Conservation (phyloP, 345 rosid species). For the Toxicodendron radicans region DNA sequence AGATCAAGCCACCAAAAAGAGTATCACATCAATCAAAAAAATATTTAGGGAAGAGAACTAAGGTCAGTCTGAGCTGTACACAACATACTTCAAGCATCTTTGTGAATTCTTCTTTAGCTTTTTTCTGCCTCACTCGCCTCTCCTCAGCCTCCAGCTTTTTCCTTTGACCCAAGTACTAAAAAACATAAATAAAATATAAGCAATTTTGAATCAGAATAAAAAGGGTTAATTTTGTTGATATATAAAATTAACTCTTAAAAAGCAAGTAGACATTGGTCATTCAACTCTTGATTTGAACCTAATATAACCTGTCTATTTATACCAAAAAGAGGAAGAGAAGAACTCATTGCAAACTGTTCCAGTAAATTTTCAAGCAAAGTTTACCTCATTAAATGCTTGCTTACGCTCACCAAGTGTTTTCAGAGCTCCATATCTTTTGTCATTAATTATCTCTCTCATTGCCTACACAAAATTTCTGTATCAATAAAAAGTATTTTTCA, state of each 20-base stretch:
- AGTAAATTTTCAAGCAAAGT: slow-evolving; percentile 9
- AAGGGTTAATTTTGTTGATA: neutral
- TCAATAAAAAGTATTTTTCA: slow-evolving; percentile 25
- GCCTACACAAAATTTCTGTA: slow-evolving; percentile 46
- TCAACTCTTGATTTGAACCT: slow-evolving; percentile 10
- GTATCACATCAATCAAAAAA: slow-evolving; percentile 24
- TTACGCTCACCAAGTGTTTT: slow-evolving; percentile 95
- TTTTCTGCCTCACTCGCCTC: slow-evolving; percentile 89
- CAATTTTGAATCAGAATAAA: slow-evolving; percentile 11
- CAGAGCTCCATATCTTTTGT: slow-evolving; percentile 84
- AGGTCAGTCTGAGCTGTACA: slow-evolving; percentile 11
- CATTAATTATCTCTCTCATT: slow-evolving; percentile 82
- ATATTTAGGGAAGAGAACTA: slow-evolving; percentile 3
- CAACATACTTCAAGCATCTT: slow-evolving; percentile 91
- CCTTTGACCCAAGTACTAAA: slow-evolving; percentile 93
- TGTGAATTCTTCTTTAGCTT: slow-evolving; percentile 84
- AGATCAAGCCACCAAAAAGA: slow-evolving; percentile 25
- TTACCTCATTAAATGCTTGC: slow-evolving; percentile 99
- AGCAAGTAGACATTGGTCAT: slow-evolving; percentile 11
- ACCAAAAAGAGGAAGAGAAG: neutral
- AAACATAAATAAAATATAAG: slow-evolving; percentile 4
- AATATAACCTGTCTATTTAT: neutral
- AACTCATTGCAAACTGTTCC: neutral
- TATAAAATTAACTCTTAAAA: slow-evolving; percentile 12
- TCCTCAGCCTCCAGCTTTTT: slow-evolving; percentile 95